Percentiles rank a stretch among this genome's conserved stretches.
phyloP scores from a whole-genome alignment of 805 yeast species.

The Yamadazyma sp. region DNA sequence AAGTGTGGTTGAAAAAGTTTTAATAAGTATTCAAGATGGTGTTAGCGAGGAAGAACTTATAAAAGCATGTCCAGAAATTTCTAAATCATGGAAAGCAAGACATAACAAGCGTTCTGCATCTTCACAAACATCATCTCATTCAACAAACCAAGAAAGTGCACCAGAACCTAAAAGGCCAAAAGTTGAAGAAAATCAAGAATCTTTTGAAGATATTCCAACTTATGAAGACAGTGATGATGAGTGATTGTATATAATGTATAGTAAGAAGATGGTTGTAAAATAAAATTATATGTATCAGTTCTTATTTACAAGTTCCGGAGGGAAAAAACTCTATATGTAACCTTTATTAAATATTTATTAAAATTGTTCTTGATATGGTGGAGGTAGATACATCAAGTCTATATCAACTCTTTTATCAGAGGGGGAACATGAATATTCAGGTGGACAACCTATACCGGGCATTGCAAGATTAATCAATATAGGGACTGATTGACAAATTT shows the following conservation, averaged over 20 bases:
- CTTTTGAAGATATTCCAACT: slow-evolving; percentile 34
- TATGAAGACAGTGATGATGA: slow-evolving; percentile 41
- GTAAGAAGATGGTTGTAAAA: no score
- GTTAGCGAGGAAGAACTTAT: slow-evolving; percentile 76
- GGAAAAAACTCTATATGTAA: no score
- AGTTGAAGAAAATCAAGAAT: slow-evolving; percentile 16
- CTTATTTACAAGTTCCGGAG: no score
- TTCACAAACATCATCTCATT: no score
- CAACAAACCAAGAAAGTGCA: not conserved
- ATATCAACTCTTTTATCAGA: not conserved
- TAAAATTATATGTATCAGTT: no score
- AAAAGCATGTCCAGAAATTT: slow-evolving; percentile 54
- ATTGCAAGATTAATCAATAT: not conserved
- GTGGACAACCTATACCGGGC: not conserved
- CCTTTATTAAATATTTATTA: no score
- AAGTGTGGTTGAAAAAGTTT: slow-evolving; percentile 75
- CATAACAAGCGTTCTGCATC: slow-evolving; percentile 29
- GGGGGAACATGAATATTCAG: not conserved
- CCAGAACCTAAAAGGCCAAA: slow-evolving; percentile 4
- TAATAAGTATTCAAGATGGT: slow-evolving; percentile 82
- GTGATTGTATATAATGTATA: no score
- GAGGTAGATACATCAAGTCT: not conserved
- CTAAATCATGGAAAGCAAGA: slow-evolving; percentile 61
- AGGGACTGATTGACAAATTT: not conserved
- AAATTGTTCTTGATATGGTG: no score